Base-by-base conservation (phyloP, 345 rosid genomes). In the Populus simonii region DNA sequence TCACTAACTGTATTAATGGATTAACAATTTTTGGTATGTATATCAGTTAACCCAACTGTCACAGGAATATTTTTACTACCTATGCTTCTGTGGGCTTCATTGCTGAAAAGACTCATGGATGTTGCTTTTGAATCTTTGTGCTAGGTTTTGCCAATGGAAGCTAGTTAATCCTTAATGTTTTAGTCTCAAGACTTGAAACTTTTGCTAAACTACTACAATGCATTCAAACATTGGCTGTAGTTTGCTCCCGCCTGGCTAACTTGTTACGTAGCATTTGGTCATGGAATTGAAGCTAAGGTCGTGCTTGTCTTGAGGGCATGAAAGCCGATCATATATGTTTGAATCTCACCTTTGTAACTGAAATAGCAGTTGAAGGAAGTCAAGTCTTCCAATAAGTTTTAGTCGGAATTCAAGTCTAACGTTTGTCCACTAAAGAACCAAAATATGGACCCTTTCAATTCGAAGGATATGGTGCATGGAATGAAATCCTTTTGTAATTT, bases 11-110 rank as follows among this genome's bases (percentile, higher is more conserved):
- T 39, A 49, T 49, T 65, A 23, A 18, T 45, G 55, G 71, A 65
- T 71, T 35, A 23, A 17, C 57, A 43, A 79, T 78, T 71, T 41
- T 33, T 66, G 71, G 84, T 47, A 67, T 36, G 80, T 65, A 75
- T 20, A 59, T 68, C 36, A 43, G 38, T 68, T 15, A 47, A 25
- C 49, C 29, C 27, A 45, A 61, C 27, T 59, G 31, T 7, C 57
- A 23, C 55, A 13, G 25, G 78, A 51, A 69, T 16, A 45, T 62
- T 69, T 41, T 57, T 72, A 33, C 72, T 72, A 73, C 74, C 66
- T 22, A 77, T 71, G 79, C 73, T 36, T 47, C 22, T 47, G 20
- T 33, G 75, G 76, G 49, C 31, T 4, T 78, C 51, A 66, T 72
- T 72, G 51, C 36, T 31, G 63, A 41, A 55, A 45, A 68, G 57